Evolutionary conservation across 2,329 filamentous ascomycete genomes (phyloP).

Genomic region (Pyrenophora teres): DNA sequence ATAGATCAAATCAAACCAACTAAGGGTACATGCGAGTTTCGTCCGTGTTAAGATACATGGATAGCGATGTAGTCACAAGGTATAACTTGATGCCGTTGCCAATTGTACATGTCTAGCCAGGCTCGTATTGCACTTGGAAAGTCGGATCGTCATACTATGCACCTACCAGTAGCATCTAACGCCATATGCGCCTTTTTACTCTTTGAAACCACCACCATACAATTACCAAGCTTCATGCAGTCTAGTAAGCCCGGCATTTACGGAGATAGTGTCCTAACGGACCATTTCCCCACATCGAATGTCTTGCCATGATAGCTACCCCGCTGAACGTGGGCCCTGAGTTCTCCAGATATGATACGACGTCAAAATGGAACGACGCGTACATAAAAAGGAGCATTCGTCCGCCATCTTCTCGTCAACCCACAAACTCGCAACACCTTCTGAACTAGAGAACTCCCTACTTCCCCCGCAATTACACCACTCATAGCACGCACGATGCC

Average conservation of each 20-base stretch:
- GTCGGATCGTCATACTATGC: neutral
- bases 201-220: no score
- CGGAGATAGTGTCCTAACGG: constrained; percentile 5
- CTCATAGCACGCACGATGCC: constrained; percentile 15
- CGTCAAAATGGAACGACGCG: constrained; percentile 2
- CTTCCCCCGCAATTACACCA: neutral
- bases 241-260: constrained; percentile 1
- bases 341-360: constrained; percentile 4
- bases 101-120: neutral
- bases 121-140: neutral
- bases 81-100: neutral
- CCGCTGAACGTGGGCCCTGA: constrained; percentile 1
- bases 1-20: neutral
- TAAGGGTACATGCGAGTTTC: no score
- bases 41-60: neutral
- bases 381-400: constrained; percentile 5
- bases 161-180: neutral
- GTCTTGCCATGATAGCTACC: neutral
- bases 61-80: no score
- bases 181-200: neutral
- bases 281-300: constrained; percentile 1
- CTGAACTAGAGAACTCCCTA: neutral
- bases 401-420: neutral
- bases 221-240: no score
- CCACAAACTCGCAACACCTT: neutral